phyloP scores from a whole-genome alignment of 192 early-diverging fungal genomes.

The Coemansia sp. region DNA sequence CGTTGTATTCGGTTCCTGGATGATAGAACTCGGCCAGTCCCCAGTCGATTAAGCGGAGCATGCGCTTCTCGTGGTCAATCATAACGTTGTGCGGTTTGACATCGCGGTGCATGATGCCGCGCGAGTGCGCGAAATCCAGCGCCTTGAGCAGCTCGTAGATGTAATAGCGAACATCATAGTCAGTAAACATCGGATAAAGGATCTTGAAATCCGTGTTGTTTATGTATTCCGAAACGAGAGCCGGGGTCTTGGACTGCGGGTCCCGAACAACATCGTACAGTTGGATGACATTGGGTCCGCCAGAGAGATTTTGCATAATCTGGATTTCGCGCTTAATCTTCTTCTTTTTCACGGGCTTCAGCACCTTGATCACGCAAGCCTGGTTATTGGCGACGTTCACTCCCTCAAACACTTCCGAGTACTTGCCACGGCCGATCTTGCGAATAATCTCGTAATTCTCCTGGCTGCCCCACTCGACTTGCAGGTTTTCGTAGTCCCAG shows the following conservation, averaged over 20 bases:
- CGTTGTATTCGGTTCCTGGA: slow-evolving; percentile 95
- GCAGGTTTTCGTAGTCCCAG: slow-evolving; percentile 97
- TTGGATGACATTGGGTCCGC: slow-evolving; percentile 91
- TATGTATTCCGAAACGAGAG: slow-evolving; percentile 95
- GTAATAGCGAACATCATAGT: slow-evolving; percentile 96
- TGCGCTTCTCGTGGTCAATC: slow-evolving; percentile 97
- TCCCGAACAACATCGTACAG: slow-evolving; percentile 95
- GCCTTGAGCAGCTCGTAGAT: slow-evolving; percentile 97
- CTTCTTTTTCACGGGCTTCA: slow-evolving; percentile 99
- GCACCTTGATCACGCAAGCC: slow-evolving; percentile 97
- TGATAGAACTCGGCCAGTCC: slow-evolving; percentile 99
- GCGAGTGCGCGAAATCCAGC: slow-evolving; percentile 96
- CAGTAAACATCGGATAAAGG: slow-evolving; percentile 92
- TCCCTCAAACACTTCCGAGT: slow-evolving; percentile 99
- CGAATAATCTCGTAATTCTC: slow-evolving; percentile 98
- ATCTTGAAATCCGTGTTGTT: slow-evolving; percentile 98
- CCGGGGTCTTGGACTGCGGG: slow-evolving; percentile 95
- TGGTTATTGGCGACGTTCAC: slow-evolving; percentile 81
- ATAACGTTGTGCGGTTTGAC: slow-evolving; percentile 99
- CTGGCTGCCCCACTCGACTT: slow-evolving; percentile 89
- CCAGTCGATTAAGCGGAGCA: slow-evolving; percentile 97
- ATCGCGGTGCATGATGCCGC: slow-evolving; percentile 99
- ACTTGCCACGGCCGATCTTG: slow-evolving; percentile 98
- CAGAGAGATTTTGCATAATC: slow-evolving; percentile 95
- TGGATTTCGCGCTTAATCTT: slow-evolving; percentile 99